Conservation (phyloP, 163 green algal species). For the Volvox carteri region DNA sequence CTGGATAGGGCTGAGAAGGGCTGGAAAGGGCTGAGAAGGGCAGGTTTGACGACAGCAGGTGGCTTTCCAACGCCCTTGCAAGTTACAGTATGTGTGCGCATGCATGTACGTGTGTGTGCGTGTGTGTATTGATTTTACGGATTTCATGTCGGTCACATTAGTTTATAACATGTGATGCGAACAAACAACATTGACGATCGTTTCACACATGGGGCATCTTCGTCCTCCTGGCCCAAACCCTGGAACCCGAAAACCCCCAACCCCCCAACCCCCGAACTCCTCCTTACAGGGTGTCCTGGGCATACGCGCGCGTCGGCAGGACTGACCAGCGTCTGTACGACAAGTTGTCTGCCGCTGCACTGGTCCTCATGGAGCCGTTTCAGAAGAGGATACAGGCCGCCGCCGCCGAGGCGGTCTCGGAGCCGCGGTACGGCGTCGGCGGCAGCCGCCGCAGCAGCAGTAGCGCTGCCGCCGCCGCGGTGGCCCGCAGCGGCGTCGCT, state of each 20-base stretch:
- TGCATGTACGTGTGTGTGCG: neutral
- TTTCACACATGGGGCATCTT: too few species aligned
- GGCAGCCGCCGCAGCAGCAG: neutral
- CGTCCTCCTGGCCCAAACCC: too few species aligned
- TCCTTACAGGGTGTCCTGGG: constrained; percentile 33
- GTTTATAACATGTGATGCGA: too few species aligned
- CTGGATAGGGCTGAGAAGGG: too few species aligned
- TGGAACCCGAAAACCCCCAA: too few species aligned
- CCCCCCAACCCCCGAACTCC: neutral
- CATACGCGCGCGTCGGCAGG: constrained; percentile 11
- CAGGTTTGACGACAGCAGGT: too few species aligned
- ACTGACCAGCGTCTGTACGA: constrained; percentile 5
- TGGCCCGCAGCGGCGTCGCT: neutral
- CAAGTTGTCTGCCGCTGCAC: neutral
- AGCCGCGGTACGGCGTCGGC: neutral
- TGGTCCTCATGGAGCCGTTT: constrained; percentile 1
- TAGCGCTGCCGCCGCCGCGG: neutral
- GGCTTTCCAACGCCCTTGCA: too few species aligned
- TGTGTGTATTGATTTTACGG: neutral
- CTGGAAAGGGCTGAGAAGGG: too few species aligned
- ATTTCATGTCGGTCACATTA: too few species aligned
- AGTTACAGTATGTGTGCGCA: neutral
- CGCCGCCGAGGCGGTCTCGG: neutral
- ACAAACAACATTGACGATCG: too few species aligned
- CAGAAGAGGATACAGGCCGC: neutral